Evolutionary conservation across 768 basidiomycete genomes (phyloP).

Genomic region (Paxillus involutus): DNA sequence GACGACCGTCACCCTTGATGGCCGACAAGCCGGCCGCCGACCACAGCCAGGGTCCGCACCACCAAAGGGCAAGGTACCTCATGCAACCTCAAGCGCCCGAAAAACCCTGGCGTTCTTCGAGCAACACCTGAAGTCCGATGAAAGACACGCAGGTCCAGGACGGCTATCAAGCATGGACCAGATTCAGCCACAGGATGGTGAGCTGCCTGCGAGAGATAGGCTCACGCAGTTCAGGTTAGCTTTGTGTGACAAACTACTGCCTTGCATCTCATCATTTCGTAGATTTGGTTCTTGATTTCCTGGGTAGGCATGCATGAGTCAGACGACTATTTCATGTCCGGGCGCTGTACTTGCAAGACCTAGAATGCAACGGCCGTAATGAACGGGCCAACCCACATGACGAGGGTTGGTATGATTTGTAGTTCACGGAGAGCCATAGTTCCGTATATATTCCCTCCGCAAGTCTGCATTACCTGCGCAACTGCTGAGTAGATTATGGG

Average conservation of each 20-base stretch:
- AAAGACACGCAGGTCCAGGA: constrained; percentile 9
- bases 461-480: too few relatives aligned
- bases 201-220: constrained; percentile 7
- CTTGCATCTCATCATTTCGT: constrained; percentile 2
- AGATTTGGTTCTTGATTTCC: constrained; percentile 23
- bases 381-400: too few relatives aligned
- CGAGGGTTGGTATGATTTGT: too few relatives aligned
- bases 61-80: constrained; percentile 18
- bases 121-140: constrained; percentile 8
- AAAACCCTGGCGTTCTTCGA: constrained; percentile 14
- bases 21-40: constrained; percentile 35
- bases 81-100: constrained; percentile 17
- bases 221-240: constrained; percentile 14
- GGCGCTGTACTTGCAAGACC: neutral
- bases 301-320: constrained; percentile 11
- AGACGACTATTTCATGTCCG: constrained; percentile 23
- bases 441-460: too few relatives aligned
- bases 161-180: constrained; percentile 2
- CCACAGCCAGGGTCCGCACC: constrained; percentile 27
- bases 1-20: constrained; percentile 47
- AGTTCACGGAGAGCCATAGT: too few relatives aligned
- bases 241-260: constrained; percentile 1
- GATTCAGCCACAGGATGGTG: neutral
- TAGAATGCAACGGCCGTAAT: neutral
- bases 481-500: too few relatives aligned